phyloP scores from a whole-genome alignment of 495 filamentous ascomycete species.

The Aspergillus steynii region DNA sequence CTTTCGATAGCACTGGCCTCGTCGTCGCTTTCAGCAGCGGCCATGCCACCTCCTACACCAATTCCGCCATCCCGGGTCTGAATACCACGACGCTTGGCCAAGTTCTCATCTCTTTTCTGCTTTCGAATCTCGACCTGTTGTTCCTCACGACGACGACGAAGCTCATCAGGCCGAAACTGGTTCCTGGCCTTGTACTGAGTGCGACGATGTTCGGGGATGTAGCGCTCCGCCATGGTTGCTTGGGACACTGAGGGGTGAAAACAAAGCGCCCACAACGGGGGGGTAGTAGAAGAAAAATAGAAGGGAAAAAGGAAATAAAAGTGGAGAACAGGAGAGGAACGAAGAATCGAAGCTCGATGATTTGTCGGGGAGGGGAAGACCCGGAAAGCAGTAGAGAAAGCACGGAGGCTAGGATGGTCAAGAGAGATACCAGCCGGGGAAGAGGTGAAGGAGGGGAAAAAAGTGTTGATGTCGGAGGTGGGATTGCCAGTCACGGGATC shows the following conservation, averaged over 20 bases:
- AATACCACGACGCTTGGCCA: constrained; percentile 97
- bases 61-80: constrained; percentile 66
- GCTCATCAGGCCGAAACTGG: constrained; percentile 97
- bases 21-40: constrained; percentile 95
- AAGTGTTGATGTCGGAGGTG: constrained; percentile 28
- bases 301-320: constrained; percentile 38
- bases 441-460: constrained; percentile 27
- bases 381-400: constrained; percentile 1
- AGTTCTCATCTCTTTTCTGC: constrained; percentile 95
- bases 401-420: constrained; percentile 15
- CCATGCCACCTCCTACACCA: constrained; percentile 81
- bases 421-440: constrained; percentile 18
- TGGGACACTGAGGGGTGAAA: constrained; percentile 37
- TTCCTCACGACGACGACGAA: constrained; percentile 97
- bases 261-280: constrained; percentile 32
- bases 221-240: constrained; percentile 88
- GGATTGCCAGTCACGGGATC: constrained; percentile 24
- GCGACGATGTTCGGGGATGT: constrained; percentile 98
- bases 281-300: constrained; percentile 20
- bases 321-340: constrained; percentile 27
- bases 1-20: constrained; percentile 90
- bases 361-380: constrained; percentile 15
- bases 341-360: constrained; percentile 21
- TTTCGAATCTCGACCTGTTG: constrained; percentile 98
- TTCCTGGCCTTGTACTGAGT: constrained; percentile 99